These are phyloP conservation scores for Sarocladium oryzae DNA, from an alignment of 2,329 filamentous ascomycete species.

Conservation along the genomic window DNA sequence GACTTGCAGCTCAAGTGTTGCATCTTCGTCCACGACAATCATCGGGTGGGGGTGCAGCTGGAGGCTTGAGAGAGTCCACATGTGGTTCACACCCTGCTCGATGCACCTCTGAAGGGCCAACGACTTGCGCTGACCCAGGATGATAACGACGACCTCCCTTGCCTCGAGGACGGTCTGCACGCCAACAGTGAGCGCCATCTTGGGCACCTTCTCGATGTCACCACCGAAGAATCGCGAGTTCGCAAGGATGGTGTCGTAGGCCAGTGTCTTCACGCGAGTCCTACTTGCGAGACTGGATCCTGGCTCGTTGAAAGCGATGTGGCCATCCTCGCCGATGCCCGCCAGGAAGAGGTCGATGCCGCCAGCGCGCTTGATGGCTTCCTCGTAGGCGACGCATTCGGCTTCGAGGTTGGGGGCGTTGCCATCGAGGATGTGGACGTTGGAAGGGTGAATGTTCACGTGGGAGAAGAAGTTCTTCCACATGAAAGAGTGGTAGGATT, in stretches of 20 bases:
- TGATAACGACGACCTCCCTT: slow-evolving; percentile 75
- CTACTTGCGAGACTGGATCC: slow-evolving; percentile 71
- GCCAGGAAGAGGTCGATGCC: slow-evolving; percentile 83
- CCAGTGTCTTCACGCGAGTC: slow-evolving; percentile 79
- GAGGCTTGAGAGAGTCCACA: slow-evolving; percentile 80
- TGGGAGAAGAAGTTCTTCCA: slow-evolving; percentile 87
- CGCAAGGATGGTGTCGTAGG: slow-evolving; percentile 79
- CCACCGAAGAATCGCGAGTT: slow-evolving; percentile 81
- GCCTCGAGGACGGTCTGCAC: slow-evolving; percentile 79
- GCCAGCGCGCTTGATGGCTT: slow-evolving; percentile 64
- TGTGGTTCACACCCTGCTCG: slow-evolving; percentile 78
- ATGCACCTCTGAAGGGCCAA: slow-evolving; percentile 73
- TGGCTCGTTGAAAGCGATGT: slow-evolving; percentile 88
- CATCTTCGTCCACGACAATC: slow-evolving; percentile 78
- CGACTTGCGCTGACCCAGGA: slow-evolving; percentile 75
- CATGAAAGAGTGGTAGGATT: slow-evolving; percentile 90
- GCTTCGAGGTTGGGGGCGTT: slow-evolving; percentile 69
- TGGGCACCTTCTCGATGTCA: slow-evolving; percentile 66
- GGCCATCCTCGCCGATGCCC: slow-evolving; percentile 78
- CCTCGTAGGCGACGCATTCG: slow-evolving; percentile 75
- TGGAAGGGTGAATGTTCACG: slow-evolving; percentile 72
- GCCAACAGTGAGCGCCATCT: slow-evolving; percentile 78
- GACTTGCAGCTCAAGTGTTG: slow-evolving; percentile 64
- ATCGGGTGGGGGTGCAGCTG: slow-evolving; percentile 77
- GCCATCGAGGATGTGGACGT: slow-evolving; percentile 79